A percentile compares a stretch with the other conserved stretches of the same genome.
Evolutionary conservation across 2,329 filamentous ascomycete genomes (phyloP).

Genomic region (Penicillium sp.): DNA sequence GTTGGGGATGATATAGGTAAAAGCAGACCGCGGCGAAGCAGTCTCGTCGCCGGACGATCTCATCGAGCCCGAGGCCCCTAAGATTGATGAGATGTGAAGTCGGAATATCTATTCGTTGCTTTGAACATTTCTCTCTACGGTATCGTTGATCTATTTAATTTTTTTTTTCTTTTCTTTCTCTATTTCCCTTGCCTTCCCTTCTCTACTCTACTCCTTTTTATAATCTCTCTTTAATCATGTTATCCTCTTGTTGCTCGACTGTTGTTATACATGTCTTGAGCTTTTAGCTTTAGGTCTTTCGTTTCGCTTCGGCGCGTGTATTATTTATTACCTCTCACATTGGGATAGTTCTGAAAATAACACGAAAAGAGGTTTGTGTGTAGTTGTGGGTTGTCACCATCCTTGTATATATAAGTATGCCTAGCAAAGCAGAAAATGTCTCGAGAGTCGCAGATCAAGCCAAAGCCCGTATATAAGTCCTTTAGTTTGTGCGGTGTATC

Average conservation of each 20-base stretch:
- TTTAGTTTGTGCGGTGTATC: no score
- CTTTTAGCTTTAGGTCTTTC: not conserved
- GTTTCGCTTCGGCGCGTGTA: not conserved
- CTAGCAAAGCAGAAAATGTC: no score
- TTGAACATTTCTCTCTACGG: not conserved
- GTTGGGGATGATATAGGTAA: conserved; percentile 8
- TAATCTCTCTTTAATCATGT: no score
- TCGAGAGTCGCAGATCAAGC: no score
- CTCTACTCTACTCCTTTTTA: no score
- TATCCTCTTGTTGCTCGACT: not conserved
- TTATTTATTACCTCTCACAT: not conserved
- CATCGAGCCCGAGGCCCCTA: conserved; percentile 11
- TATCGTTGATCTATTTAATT: not conserved
- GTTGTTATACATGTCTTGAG: no score
- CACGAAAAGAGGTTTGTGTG: not conserved
- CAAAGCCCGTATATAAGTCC: no score
- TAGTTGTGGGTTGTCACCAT: not conserved
- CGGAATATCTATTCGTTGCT: no score
- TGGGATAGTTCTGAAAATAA: not conserved
- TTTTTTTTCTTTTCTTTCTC: not conserved
- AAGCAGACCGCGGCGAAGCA: conserved; percentile 18
- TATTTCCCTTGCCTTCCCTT: not conserved
- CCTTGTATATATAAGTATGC: no score
- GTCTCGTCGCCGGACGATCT: not conserved
- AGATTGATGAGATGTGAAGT: conserved; percentile 16